Percentiles rank a stretch among this genome's conserved stretches.
Evolutionary conservation across 1,139 yeast species (phyloP).

Genomic region (Yamadazyma blattariae): DNA sequence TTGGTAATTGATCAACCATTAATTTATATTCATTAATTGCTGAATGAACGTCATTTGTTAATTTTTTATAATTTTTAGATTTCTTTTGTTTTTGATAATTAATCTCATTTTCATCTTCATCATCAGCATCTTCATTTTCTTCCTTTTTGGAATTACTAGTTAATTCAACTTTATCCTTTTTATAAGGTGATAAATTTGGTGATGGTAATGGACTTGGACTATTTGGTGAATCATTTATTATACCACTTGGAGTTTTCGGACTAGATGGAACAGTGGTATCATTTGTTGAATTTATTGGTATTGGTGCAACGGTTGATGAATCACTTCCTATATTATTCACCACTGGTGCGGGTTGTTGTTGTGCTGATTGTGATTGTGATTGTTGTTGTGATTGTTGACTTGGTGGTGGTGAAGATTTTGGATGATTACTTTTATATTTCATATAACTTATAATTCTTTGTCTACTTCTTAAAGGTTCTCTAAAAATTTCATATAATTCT

Average conservation of each 20-base stretch:
- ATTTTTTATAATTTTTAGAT: conserved; percentile 38
- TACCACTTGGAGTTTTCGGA: neutral
- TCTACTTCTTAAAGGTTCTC: conserved; percentile 69
- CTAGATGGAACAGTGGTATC: neutral
- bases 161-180: neutral
- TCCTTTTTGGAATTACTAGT: conserved; percentile 3
- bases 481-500: conserved; percentile 69
- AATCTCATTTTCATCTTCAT: conserved; percentile 4
- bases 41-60: conserved; percentile 59
- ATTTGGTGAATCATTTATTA: neutral
- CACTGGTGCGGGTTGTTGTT: too few species aligned
- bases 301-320: neutral
- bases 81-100: conserved; percentile 17
- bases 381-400: neutral
- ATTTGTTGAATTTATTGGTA: neutral
- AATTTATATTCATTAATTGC: conserved; percentile 71
- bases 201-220: conserved; percentile 7
- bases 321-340: neutral
- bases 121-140: conserved; percentile 8
- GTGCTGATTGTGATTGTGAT: neutral
- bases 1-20: conserved; percentile 66
- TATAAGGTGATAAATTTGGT: conserved; percentile 6
- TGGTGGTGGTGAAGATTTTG: conserved; percentile 19
- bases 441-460: conserved; percentile 61
- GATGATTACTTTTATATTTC: conserved; percentile 51